Evolutionary conservation across 768 basidiomycete genomes (phyloP).

Genomic region (Hysterangium stoloniferum): DNA sequence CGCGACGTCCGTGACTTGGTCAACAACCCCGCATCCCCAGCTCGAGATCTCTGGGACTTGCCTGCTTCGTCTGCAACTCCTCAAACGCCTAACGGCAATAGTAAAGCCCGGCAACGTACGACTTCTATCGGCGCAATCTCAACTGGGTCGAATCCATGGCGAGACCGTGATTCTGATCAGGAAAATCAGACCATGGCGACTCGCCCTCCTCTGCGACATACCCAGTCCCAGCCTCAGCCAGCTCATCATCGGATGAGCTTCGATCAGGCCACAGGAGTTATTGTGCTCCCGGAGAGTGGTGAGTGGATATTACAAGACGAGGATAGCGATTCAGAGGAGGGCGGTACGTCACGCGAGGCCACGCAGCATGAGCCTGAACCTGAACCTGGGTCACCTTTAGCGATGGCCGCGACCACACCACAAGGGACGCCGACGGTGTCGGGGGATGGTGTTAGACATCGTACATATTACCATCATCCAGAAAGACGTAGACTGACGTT

Average conservation of each 20-base stretch:
- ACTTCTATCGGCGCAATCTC: conserved; percentile 9
- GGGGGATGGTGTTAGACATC: conserved; percentile 38
- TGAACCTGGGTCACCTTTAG: conserved; percentile 14
- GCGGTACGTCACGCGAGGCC: conserved; percentile 9
- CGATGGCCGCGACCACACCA: conserved; percentile 1
- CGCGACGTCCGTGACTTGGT: conserved; percentile 22
- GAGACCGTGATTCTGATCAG: conserved; percentile 19
- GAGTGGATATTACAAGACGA: conserved; percentile 53
- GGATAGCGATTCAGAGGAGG: conserved; percentile 41
- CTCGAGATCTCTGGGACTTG: conserved; percentile 2
- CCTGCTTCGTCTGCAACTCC: conserved; percentile 17
- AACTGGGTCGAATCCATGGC: conserved; percentile 50
- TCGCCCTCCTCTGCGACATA: conserved; percentile 13
- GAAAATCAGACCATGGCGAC: conserved; percentile 2
- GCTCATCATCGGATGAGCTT: conserved; percentile 67
- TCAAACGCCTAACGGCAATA: conserved; percentile 21
- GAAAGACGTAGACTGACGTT: conserved; percentile 53
- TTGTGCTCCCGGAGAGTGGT: conserved; percentile 70
- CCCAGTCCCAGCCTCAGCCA: conserved; percentile 10
- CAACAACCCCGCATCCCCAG: conserved; percentile 12
- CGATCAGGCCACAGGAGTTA: conserved; percentile 81
- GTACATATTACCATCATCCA: conserved; percentile 83
- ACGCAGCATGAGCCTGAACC: conserved; percentile 14
- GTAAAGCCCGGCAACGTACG: not conserved
- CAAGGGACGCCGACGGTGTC: not conserved